These are phyloP conservation scores for Phytopythium oedochilum DNA, from an alignment of 352 stramenopile genomes.

Conservation along the genomic window DNA sequence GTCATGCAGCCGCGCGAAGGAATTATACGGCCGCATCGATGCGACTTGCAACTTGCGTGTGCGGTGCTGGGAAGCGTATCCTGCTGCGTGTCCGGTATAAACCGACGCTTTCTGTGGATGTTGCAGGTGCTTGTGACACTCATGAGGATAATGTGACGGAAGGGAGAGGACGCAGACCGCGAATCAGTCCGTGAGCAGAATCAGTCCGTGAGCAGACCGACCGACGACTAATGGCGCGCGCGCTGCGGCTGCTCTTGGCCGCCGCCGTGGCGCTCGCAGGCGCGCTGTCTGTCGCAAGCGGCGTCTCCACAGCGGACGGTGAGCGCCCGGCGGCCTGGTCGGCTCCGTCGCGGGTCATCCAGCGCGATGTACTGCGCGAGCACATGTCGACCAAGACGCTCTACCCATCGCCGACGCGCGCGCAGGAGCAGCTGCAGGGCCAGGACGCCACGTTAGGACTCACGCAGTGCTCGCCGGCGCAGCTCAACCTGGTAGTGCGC, in stretches of 20 bases:
- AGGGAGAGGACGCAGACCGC: too few species aligned
- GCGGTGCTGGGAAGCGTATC: too few species aligned
- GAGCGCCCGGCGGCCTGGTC: not conserved
- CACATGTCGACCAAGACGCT: constrained; percentile 83
- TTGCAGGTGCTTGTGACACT: too few species aligned
- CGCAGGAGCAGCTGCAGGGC: constrained; percentile 5
- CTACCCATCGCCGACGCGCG: constrained; percentile 30
- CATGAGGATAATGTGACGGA: too few species aligned
- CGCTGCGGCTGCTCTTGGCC: not conserved
- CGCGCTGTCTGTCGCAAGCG: not conserved
- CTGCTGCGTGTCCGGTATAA: too few species aligned
- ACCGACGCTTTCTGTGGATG: not conserved
- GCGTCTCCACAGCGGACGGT: not conserved
- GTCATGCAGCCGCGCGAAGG: constrained; percentile 30
- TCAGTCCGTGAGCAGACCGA: too few species aligned
- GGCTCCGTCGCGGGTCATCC: constrained; percentile 4
- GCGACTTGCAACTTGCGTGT: too few species aligned
- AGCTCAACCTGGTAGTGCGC: constrained; percentile 76
- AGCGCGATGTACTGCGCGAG: constrained; percentile 27
- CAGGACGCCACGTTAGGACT: not conserved
- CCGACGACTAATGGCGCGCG: not conserved
- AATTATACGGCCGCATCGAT: not conserved
- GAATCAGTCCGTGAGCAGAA: not conserved
- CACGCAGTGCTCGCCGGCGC: constrained; percentile 35
- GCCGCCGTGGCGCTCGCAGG: not conserved